Conservation (phyloP, 31 red algal species). For the Endocladia muricata region DNA sequence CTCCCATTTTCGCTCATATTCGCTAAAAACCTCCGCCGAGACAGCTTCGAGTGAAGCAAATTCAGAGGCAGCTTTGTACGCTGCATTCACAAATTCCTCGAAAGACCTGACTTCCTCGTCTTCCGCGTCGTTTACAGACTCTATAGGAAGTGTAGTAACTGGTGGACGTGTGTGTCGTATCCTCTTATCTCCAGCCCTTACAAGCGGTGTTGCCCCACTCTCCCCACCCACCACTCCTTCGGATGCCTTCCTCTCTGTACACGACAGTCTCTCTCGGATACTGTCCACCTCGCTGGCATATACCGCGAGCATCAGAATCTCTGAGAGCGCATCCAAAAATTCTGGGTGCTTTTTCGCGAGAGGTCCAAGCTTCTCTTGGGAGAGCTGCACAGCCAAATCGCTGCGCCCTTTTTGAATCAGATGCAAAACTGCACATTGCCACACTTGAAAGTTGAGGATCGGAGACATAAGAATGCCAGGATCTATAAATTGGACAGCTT, state of each 20-base stretch:
- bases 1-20: slow-evolving; percentile 3
- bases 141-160: background rate
- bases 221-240: background rate
- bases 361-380: slow-evolving; percentile 29
- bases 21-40: slow-evolving; percentile 20
- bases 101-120: slow-evolving; percentile 5
- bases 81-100: background rate
- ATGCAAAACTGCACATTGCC: slow-evolving; percentile 32
- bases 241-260: background rate
- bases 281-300: slow-evolving; percentile 14
- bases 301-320: slow-evolving; percentile 29
- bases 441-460: slow-evolving; percentile 44
- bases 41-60: slow-evolving; percentile 22
- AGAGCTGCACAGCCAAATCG: slow-evolving; percentile 6
- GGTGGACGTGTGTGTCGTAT: slow-evolving; percentile 6
- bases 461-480: background rate
- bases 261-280: background rate
- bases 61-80: background rate
- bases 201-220: no score
- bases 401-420: slow-evolving; percentile 10
- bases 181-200: background rate
- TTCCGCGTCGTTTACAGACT: background rate
- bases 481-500: background rate
- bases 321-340: slow-evolving; percentile 9
- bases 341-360: slow-evolving; percentile 20